Base-by-base conservation (phyloP, 2,329 filamentous ascomycete species). In the Passalora sequoiae region DNA sequence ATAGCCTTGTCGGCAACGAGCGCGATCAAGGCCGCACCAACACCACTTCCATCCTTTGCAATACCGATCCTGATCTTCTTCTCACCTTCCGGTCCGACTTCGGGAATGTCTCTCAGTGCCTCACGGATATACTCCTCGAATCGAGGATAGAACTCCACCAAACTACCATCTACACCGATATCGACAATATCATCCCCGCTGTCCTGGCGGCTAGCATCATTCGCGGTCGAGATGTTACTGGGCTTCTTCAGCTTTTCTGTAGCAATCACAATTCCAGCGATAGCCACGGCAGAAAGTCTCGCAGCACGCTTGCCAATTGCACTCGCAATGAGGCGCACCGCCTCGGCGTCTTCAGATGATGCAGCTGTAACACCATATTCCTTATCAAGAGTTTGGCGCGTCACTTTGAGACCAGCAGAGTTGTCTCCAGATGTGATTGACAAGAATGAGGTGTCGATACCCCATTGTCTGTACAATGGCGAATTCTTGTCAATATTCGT, bases 21-120 rank as follows among this genome's bases (percentile, higher is more conserved):
- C 39, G 92, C 92, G 67, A 97, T 97, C 57, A 98, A 71, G 29
- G 92, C 92, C 3, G 92, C 92, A 40, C 92, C 92, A n/a, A 95
- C 86, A 51, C 88, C 92, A 52, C 86, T 92, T 36, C 92, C 92
- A 64, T 98, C 92, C 74, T 95, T 96, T 50, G 92, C 92, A 60
- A 97, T 92, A 16, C 91, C 92, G 60, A 98, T 96, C 44, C 88
- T 78, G 53, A 98, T 86, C 68, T 82, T 86, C 69, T 86, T 84
- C 53, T 94, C 89, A 8, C 89, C 89, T 44, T 77, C 72, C 33
- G 74, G 69, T 4, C 91, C 91, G 57, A 97, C 85, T 49, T 84
- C 80, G 12, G 87, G 77, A 40, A 95, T 80, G 43, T 79, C 80
- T 38, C 81, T 72, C 46, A 97, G 73, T 5, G 86, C 86, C 61